A percentile compares a stretch with the other conserved stretches of the same genome.
phyloP scores from a whole-genome alignment of 441 rosid genomes.

The Rhodomyrtus psidioides region DNA sequence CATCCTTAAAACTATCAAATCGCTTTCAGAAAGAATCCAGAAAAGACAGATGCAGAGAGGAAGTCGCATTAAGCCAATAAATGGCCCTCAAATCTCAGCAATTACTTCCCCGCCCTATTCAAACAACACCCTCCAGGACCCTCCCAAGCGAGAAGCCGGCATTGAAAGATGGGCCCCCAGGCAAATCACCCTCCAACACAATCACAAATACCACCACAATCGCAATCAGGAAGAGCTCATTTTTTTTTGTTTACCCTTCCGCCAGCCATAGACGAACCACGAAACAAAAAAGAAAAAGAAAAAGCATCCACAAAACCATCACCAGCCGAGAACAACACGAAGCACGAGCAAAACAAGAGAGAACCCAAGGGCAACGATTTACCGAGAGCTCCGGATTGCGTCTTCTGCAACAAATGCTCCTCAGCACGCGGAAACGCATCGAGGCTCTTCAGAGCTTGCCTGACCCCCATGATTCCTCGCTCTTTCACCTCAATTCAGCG shows the following conservation, averaged over 20 bases:
- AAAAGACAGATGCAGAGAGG: not conserved
- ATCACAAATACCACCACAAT: not conserved
- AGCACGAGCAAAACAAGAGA: not conserved
- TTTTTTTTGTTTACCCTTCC: not conserved
- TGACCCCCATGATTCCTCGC: conserved; percentile 55
- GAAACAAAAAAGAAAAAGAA: not conserved
- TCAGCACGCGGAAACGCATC: conserved; percentile 98
- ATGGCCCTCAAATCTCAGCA: not conserved
- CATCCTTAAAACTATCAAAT: not conserved
- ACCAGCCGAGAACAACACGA: not conserved
- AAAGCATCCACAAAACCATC: not conserved
- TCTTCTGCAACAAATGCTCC: conserved; percentile 91
- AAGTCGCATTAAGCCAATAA: not conserved
- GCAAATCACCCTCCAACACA: not conserved
- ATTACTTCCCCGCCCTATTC: not conserved
- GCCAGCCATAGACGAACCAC: not conserved
- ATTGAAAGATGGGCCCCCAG: not conserved
- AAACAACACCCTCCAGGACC: not conserved
- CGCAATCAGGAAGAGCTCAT: not conserved
- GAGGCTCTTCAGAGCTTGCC: conserved; percentile 71
- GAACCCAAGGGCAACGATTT: not conserved
- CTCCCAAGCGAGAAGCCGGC: not conserved
- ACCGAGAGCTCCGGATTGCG: conserved; percentile 96
- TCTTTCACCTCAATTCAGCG: not conserved
- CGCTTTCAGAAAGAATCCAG: not conserved